Evolutionary conservation across 1,284 basidiomycete species (phyloP), one percentile per base, ranked within the genome.

Genomic region (Hymenochaete sp.): DNA sequence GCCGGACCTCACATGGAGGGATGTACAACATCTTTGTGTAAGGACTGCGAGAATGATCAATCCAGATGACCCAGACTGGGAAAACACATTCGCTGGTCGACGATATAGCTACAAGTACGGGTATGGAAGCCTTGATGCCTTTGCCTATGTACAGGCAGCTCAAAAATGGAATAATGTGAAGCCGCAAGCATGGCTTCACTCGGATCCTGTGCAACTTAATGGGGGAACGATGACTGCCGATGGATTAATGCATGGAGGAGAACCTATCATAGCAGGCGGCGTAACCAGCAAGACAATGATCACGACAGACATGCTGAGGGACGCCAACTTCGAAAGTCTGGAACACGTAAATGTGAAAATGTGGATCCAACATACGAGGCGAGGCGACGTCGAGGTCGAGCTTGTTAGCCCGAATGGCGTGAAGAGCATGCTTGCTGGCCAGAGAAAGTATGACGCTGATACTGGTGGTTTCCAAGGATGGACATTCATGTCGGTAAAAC

Each of bases 401-500:
- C 62, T 98, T 37, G 63, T 72, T 13, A 95, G 91, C 58, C 96
- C 96, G 0, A 79, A 79, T 47, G 91, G 92, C 5, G 73, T 97
- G 53, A 83, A 72, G 58, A 96, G 91, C 58, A 71, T 97, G 7
- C 67, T 99, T 31, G 93, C 87, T 18, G 76, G 79, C 9, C 72
- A 72, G 42, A 76, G 96, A 47, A 62, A 71, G 26, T 74, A 72
- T 31, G 96, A 99, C 60, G 62, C 66, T 38, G 83, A 77, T 10
- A 62, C 58, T 3, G 73, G 71, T 8, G 96, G 96, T 4, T 96
- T 77, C 62, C 79, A 80, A 21, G 93, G 92, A 0, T 99, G 96
- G 96, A 85, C 79, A 16, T 99, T 99, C 62, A 98, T 98, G 93
- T 80, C 82, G 19, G 79, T 98, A 47, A 98, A 98, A 65, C 96